Percentiles rank a stretch among this genome's conserved stretches.
Conservation (phyloP, 2,329 filamentous ascomycete genomes). For the Trichoderma breve region DNA sequence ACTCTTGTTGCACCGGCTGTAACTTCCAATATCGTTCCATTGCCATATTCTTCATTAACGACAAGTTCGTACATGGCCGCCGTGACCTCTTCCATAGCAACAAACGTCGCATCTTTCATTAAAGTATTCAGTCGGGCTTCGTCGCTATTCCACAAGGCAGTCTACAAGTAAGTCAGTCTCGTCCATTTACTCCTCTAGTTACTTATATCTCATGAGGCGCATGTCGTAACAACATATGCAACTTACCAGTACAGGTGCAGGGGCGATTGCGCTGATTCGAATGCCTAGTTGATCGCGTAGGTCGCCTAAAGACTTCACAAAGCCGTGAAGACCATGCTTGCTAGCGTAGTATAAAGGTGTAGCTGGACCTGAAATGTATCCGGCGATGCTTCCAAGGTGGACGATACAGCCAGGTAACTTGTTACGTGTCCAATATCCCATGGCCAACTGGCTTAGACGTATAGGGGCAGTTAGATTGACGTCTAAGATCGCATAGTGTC, state of each 20-base stretch:
- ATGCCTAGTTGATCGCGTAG: slow-evolving; percentile 35
- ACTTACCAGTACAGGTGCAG: neutral
- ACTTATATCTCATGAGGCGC: too few species aligned
- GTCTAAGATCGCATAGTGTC: slow-evolving; percentile 36
- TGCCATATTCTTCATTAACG: neutral
- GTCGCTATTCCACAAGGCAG: neutral
- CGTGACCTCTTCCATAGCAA: neutral
- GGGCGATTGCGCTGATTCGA: slow-evolving; percentile 24
- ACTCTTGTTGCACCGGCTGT: slow-evolving; percentile 16
- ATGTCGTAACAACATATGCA: neutral
- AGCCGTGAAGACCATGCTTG: slow-evolving; percentile 39
- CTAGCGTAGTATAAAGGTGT: slow-evolving; percentile 38
- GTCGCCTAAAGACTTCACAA: slow-evolving; percentile 32
- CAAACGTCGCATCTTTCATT: neutral
- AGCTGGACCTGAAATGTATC: slow-evolving; percentile 25
- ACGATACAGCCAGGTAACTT: slow-evolving; percentile 30
- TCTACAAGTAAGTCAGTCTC: neutral
- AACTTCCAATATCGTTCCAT: neutral
- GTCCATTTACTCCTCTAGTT: neutral
- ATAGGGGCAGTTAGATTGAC: slow-evolving; percentile 39
- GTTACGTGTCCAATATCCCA: slow-evolving; percentile 37
- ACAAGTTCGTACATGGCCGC: neutral
- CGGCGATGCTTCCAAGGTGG: slow-evolving; percentile 1
- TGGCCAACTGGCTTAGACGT: slow-evolving; percentile 38
- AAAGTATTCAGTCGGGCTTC: neutral